Percentiles rank a stretch among this genome's conserved stretches.
Conservation (phyloP, 371 early-diverging fungal genomes). For the Mortierella sp. region DNA sequence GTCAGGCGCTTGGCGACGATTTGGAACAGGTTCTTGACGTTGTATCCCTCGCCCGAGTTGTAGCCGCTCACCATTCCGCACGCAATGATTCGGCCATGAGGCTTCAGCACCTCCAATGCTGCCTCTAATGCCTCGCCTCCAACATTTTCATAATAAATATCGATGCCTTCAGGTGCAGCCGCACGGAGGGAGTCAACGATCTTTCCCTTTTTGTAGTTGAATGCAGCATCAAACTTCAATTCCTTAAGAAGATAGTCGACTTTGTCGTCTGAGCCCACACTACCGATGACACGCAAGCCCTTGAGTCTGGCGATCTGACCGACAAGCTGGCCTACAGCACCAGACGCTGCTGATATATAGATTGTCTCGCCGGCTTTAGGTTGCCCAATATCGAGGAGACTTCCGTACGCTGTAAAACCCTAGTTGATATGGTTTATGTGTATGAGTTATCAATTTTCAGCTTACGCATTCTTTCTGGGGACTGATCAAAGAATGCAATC, state of each 20-base stretch:
- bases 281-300: slow-evolving; percentile 73
- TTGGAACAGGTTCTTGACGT: slow-evolving; percentile 59
- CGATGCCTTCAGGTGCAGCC: slow-evolving; percentile 71
- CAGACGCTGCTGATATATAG: slow-evolving; percentile 64
- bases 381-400: slow-evolving; percentile 50
- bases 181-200: slow-evolving; percentile 55
- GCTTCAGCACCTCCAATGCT: slow-evolving; percentile 60
- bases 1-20: slow-evolving; percentile 61
- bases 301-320: slow-evolving; percentile 72
- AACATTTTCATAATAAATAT: slow-evolving; percentile 78
- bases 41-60: slow-evolving; percentile 61
- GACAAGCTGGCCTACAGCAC: slow-evolving; percentile 74
- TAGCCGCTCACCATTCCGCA: slow-evolving; percentile 76
- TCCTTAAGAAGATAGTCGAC: slow-evolving; percentile 66
- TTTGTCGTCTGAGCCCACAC: slow-evolving; percentile 77
- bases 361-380: slow-evolving; percentile 77
- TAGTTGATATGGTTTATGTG: not conserved
- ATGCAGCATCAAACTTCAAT: slow-evolving; percentile 72
- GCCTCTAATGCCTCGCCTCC: slow-evolving; percentile 77
- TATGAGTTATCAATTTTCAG: not conserved
- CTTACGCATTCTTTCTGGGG: too few species aligned
- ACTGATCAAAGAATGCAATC: too few species aligned
- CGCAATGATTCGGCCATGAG: slow-evolving; percentile 63
- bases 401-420: slow-evolving; percentile 51
- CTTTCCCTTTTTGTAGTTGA: slow-evolving; percentile 83